Evolutionary conservation across 148 eudicot species (phyloP).

Genomic region (Heliosperma pusillum): DNA sequence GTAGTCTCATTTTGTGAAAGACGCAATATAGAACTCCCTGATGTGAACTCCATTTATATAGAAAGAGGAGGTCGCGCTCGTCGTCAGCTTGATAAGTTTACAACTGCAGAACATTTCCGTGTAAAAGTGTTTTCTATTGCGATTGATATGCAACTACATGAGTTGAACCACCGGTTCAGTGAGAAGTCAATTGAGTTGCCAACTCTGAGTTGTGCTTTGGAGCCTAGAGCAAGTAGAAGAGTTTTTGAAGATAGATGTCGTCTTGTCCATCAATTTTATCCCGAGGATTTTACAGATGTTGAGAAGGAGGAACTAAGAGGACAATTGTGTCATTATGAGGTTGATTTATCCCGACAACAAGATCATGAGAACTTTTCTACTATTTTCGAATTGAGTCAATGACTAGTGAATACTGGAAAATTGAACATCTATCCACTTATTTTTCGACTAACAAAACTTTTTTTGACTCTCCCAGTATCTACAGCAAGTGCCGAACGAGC

Average conservation of each 20-base stretch:
- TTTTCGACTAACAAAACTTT: constrained; percentile 9
- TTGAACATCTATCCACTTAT: constrained; percentile 6
- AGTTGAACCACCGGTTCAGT: not conserved
- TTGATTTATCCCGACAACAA: not conserved
- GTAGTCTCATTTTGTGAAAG: not conserved
- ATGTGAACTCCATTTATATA: not conserved
- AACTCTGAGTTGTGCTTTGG: constrained; percentile 9
- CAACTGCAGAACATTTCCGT: not conserved
- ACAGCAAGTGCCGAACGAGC: constrained; percentile 17
- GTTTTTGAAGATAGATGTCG: constrained; percentile 20
- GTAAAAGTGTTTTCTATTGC: not conserved
- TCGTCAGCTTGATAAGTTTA: not conserved
- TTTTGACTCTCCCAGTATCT: constrained; percentile 22
- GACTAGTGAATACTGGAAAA: constrained; percentile 14
- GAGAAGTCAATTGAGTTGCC: constrained; percentile 8
- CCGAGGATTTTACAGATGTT: constrained; percentile 8
- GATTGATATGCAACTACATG: not conserved
- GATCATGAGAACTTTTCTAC: not conserved
- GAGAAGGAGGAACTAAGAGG: constrained; percentile 1
- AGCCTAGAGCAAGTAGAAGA: constrained; percentile 10
- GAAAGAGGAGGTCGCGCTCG: not conserved
- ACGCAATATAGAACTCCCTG: not conserved
- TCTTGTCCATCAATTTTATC: constrained; percentile 22
- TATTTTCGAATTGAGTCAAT: constrained; percentile 10
- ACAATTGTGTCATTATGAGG: constrained; percentile 2